phyloP scores from a whole-genome alignment of 768 basidiomycete species.

The Collybiopsis luxurians region DNA sequence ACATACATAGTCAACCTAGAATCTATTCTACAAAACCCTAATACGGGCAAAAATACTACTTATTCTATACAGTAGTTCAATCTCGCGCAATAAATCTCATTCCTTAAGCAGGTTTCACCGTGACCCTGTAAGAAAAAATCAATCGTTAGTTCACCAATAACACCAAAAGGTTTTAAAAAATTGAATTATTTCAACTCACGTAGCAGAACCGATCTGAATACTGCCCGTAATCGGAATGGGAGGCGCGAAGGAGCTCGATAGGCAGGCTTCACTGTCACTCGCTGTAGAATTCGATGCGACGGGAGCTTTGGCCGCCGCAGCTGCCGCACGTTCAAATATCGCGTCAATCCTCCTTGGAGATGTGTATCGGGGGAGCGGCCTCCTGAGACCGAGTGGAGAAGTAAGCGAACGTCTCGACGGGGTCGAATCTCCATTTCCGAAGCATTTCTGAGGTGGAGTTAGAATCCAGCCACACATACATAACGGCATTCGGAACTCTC shows the following conservation, averaged over 20 bases:
- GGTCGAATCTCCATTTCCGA: not conserved
- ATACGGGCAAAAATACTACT: no score
- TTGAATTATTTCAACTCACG: not conserved
- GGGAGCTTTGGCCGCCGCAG: not conserved
- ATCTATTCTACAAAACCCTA: no score
- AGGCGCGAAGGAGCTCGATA: not conserved
- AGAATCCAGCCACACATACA: no score
- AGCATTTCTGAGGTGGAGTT: not conserved
- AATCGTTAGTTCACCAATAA: not conserved
- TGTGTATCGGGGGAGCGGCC: no score
- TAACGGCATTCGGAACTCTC: not conserved
- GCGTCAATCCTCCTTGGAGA: not conserved
- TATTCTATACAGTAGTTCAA: no score
- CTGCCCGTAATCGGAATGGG: not conserved
- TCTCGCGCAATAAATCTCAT: no score
- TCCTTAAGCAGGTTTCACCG: not conserved
- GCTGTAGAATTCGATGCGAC: not conserved
- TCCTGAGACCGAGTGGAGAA: not conserved
- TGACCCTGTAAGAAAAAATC: not conserved
- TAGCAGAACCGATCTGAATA: constrained; percentile 1
- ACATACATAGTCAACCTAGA: no score
- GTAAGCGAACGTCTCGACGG: not conserved
- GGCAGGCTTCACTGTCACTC: not conserved
- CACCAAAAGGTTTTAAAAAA: no score
- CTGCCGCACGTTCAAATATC: not conserved